Base-by-base conservation (phyloP, 2,329 filamentous ascomycete species). In the Madurella mycetomatis region DNA sequence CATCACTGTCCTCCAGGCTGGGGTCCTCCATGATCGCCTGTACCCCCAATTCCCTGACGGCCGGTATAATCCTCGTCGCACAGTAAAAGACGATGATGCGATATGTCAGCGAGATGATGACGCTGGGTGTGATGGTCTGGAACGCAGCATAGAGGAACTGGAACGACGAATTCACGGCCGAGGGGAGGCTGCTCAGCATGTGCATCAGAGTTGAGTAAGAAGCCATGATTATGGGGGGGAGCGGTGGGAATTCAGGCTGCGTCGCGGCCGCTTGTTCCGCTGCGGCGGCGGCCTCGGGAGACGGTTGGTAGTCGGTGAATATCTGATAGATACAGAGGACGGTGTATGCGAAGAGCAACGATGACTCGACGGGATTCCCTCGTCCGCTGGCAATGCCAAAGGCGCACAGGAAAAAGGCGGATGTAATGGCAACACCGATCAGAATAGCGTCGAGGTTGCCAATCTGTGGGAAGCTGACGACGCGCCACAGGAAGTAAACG, bases 281-380 rank as follows among this genome's bases (percentile, higher is more conserved):
- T 2, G 76, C 73, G 31, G 83, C 79, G 32, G 79, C 75, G 30
- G 80, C 76, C n/a, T 81, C 84, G 16, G 81, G 72, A 4, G 88
- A 92, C 2, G 94, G 91, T 62, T 92, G 84, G 73, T 97, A 97
- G 73, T 99, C 94, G 65, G 94, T 99, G 72, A 97, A 97, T 70
- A 97, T 97, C 72, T 99, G 94, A 74, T 97, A 99, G 67, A 97
- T 88, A 76, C 92, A 97, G 59, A 99, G 85, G n/a, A 96, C 94
- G 57, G 96, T 84, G 72, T 99, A 99, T 66, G 94, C 92, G 67
- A 99, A 97, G 55, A 99, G 81, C 11, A 99, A 77, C 18, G 92
- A 96, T 62, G 90, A 95, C 73, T 99, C 92, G 51, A 97, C 88
- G 2, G 92, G 90, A 66, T 96, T 99, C 57, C 94, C 94, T 64